Evolutionary conservation across 495 filamentous ascomycete species (phyloP), one percentile per base, ranked within the genome.

Genomic region (Cercophora samala): DNA sequence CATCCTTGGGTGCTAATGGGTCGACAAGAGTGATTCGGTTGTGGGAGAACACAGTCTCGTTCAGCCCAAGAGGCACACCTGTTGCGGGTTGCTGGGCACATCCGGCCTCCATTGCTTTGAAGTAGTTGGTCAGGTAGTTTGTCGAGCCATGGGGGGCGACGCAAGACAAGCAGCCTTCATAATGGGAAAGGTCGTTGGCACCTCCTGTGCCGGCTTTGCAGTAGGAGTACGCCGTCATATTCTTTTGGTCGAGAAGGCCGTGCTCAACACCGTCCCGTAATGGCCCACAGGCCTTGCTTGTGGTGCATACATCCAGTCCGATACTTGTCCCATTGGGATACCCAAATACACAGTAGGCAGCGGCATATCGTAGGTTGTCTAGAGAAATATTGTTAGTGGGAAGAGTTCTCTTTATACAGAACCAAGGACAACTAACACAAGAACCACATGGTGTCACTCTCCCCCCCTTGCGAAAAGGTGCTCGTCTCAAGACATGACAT

Each of bases 401-500:
- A 2, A 51, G 3, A 13, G 9, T 42, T 19, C 42, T 9, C 18
- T 5, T 2, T 21, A 19, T 9, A 8, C 23, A 22, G 52, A 9
- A 0, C 13, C 37, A 46, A 9, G 9, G 52, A 55, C 5, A 1
- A 74, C 83, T 76, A 74, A 85, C 82, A 85, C 15, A 85, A 69
- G 66, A 84, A 85, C 83, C 81, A 84, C 63, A 73, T 74, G 60
- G 80, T 80, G 68, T 86, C 84, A 53, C 65, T 84, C 74, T 84
- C 81, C 4, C 26, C 60, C 5, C 74, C 77, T 52, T 79, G 75
- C 0, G 77, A 72, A 64, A 79, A 81, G 23, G 74, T 76, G 73
- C 83, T 86, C 19, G 74, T 79, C 68, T 85, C 79, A 42, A 86
- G 72, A 71, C 84, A 86, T 15, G 70, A 80, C 73, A 84, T 79